These are phyloP conservation scores for Suillus brevipes DNA, from an alignment of 768 basidiomycete genomes.

Conservation along the genomic window DNA sequence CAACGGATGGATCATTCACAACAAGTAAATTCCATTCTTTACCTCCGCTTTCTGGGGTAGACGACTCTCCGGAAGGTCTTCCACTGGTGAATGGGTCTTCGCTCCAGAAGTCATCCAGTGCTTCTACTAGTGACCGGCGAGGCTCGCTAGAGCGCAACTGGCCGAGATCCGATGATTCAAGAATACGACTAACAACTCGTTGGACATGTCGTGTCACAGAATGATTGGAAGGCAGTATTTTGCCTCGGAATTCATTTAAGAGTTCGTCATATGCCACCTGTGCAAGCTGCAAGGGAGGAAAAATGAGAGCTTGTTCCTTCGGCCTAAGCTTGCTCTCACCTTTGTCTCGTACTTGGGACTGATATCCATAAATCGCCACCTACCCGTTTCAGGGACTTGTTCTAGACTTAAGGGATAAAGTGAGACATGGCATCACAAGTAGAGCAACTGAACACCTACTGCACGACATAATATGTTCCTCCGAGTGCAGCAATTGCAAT, in stretches of 20 bases:
- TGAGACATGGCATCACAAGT: background rate
- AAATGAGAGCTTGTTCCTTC: conserved; percentile 17
- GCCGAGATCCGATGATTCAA: conserved; percentile 74
- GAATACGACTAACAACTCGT: conserved; percentile 64
- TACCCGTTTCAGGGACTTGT: conserved; percentile 80
- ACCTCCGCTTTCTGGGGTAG: conserved; percentile 21
- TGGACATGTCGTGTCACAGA: conserved; percentile 67
- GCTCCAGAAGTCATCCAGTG: conserved; percentile 23
- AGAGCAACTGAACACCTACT: conserved; percentile 20
- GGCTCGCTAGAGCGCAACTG: conserved; percentile 35
- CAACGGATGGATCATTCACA: conserved; percentile 64
- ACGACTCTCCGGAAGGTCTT: conserved; percentile 1
- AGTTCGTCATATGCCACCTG: conserved; percentile 43
- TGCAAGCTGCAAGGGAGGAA: conserved; percentile 38
- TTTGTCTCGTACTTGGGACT: conserved; percentile 55
- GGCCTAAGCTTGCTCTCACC: conserved; percentile 31
- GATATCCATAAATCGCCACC: conserved; percentile 88
- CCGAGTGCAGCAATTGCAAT: conserved; percentile 22
- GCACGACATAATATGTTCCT: conserved; percentile 29
- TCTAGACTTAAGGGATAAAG: conserved; percentile 58
- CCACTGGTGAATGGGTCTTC: conserved; percentile 20
- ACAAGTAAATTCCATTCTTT: conserved; percentile 73
- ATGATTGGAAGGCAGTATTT: conserved; percentile 67
- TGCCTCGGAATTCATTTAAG: conserved; percentile 48
- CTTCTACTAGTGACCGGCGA: conserved; percentile 3